Conservation (phyloP, 768 basidiomycete genomes). For the Termitomyces sp. region DNA sequence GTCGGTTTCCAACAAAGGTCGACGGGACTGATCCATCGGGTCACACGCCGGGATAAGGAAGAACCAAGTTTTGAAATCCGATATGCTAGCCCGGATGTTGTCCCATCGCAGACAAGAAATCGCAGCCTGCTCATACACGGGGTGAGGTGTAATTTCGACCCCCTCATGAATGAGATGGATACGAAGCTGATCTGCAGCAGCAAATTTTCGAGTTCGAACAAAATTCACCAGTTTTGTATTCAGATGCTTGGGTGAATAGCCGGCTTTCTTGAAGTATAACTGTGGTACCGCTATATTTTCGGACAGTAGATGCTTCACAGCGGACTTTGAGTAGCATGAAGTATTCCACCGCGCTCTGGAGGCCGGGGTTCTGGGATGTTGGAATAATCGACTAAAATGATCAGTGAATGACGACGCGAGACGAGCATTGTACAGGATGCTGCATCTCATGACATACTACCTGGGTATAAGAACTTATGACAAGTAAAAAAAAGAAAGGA, state of each 20-base stretch:
- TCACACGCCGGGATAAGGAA: slow-evolving; percentile 14
- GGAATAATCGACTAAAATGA: neutral
- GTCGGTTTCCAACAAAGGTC: neutral
- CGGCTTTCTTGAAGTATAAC: neutral
- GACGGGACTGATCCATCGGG: neutral
- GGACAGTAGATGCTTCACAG: slow-evolving; percentile 8
- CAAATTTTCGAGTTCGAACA: slow-evolving; percentile 11
- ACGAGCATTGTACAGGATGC: neutral
- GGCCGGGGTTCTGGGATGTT: neutral
- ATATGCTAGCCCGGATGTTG: slow-evolving; percentile 1
- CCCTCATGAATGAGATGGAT: slow-evolving; percentile 8
- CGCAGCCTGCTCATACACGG: slow-evolving; percentile 16
- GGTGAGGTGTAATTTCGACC: slow-evolving; percentile 11
- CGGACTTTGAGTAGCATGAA: slow-evolving; percentile 3
- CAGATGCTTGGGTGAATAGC: neutral
- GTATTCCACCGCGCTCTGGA: neutral
- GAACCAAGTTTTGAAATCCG: slow-evolving; percentile 14
- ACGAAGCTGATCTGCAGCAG: slow-evolving; percentile 17
- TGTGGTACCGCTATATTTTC: slow-evolving; percentile 2
- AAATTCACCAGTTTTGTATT: slow-evolving; percentile 12
- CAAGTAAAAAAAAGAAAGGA: neutral
- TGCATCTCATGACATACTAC: neutral
- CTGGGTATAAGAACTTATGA: neutral
- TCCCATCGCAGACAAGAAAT: slow-evolving; percentile 12
- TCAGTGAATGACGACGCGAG: neutral